Evolutionary conservation across 2,329 filamentous ascomycete species (phyloP).

Genomic region (Pyrenophora tritici-repentis): DNA sequence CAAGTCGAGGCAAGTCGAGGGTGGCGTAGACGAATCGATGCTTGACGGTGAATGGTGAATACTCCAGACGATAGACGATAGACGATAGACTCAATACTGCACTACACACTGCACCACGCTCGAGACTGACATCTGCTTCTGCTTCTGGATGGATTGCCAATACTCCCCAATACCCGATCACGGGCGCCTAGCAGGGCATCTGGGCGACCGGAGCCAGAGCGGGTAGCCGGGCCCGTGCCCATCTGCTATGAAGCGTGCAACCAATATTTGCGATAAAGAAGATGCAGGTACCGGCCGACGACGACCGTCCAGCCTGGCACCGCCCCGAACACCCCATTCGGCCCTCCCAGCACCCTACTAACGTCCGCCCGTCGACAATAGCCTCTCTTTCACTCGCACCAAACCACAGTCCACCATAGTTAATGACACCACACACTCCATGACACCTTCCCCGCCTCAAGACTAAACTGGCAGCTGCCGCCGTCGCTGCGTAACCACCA

Average conservation of each 20-base stretch:
- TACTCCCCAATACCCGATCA: constrained; percentile 10
- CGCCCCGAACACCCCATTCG: neutral
- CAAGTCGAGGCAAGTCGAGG: neutral
- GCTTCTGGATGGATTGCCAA: constrained; percentile 6
- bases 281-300: constrained; percentile 16
- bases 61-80: too few relatives aligned
- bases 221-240: constrained; percentile 13
- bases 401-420: too few relatives aligned
- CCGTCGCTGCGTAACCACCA: neutral
- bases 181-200: constrained; percentile 20
- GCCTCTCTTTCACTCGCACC: too few relatives aligned
- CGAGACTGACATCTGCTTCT: constrained; percentile 1
- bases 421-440: too few relatives aligned
- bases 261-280: constrained; percentile 18
- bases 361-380: too few relatives aligned
- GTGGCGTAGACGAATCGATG: neutral
- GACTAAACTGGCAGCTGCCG: neutral
- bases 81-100: too few relatives aligned
- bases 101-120: too few relatives aligned
- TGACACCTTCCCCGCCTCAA: too few relatives aligned
- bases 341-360: too few relatives aligned
- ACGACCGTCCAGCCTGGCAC: neutral
- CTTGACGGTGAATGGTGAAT: too few relatives aligned
- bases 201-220: constrained; percentile 16
- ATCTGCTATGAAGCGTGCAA: constrained; percentile 2